phyloP scores from a whole-genome alignment of 2,329 filamentous ascomycete genomes.

The Fusarium chaquense region DNA sequence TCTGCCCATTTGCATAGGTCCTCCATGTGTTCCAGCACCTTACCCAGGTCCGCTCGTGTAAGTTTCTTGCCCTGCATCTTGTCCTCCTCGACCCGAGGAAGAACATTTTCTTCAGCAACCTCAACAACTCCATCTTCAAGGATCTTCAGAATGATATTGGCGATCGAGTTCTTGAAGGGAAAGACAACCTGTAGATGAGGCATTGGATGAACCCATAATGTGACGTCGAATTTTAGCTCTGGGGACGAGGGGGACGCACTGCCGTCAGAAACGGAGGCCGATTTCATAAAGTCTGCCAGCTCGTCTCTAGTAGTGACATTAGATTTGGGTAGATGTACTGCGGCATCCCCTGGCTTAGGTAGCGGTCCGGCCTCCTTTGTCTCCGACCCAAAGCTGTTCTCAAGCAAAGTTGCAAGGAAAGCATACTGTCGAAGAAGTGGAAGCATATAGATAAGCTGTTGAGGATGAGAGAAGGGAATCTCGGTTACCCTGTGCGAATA shows the following conservation, averaged over 20 bases:
- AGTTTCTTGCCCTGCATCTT: conserved; percentile 54
- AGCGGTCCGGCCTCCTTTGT: conserved; percentile 40
- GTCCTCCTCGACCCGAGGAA: conserved; percentile 40
- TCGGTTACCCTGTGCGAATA: conserved; percentile 75
- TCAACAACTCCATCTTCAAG: conserved; percentile 69
- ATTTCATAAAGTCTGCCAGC: conserved; percentile 50
- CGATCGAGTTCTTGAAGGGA: conserved; percentile 62
- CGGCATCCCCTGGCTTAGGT: conserved; percentile 9
- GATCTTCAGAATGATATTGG: conserved; percentile 69
- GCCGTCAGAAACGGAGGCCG: not conserved
- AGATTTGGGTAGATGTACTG: conserved; percentile 6
- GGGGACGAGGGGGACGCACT: not conserved
- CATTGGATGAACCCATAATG: conserved; percentile 63
- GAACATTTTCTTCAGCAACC: conserved; percentile 68
- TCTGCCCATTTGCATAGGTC: conserved; percentile 66
- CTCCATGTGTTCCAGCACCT: conserved; percentile 62
- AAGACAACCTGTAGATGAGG: conserved; percentile 66
- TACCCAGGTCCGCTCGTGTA: conserved; percentile 58
- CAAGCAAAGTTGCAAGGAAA: conserved; percentile 73
- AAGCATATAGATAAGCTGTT: conserved; percentile 79
- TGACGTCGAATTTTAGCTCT: conserved; percentile 62
- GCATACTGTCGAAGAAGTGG: conserved; percentile 81
- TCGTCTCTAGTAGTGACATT: conserved; percentile 51
- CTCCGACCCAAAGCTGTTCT: conserved; percentile 67
- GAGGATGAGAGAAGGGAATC: conserved; percentile 81